Percentiles rank a stretch among this genome's conserved stretches.
Conservation (phyloP, 192 early-diverging fungal genomes). For the Entomortierella lignicola region DNA sequence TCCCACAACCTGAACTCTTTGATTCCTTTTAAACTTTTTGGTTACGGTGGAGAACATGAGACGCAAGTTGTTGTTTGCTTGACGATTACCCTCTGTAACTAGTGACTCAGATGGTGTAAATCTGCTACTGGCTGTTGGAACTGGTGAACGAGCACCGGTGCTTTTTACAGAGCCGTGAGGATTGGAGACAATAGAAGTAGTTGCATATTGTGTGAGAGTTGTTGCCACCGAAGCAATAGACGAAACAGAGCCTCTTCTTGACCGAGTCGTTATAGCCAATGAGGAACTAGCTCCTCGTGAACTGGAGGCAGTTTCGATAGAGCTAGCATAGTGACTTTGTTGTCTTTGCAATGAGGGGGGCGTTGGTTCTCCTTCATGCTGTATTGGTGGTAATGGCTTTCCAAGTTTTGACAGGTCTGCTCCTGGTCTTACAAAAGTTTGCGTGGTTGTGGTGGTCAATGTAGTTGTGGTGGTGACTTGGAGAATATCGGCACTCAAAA, state of each 20-base stretch:
- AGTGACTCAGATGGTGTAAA: conserved; percentile 18
- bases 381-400: conserved; percentile 35
- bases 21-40: conserved; percentile 59
- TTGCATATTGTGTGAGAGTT: conserved; percentile 41
- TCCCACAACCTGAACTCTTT: conserved; percentile 30
- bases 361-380: conserved; percentile 10
- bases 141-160: conserved; percentile 10
- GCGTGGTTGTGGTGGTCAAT: conserved; percentile 40
- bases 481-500: conserved; percentile 46
- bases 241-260: conserved; percentile 46
- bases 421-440: conserved; percentile 46
- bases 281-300: conserved; percentile 29
- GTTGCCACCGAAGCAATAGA: conserved; percentile 49
- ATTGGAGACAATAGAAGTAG: conserved; percentile 36
- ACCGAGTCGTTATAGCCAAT: conserved; percentile 36
- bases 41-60: conserved; percentile 63
- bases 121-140: not conserved
- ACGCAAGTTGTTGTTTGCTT: conserved; percentile 50
- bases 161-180: conserved; percentile 27
- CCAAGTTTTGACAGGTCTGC: conserved; percentile 47
- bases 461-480: conserved; percentile 50
- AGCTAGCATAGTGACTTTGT: conserved; percentile 11
- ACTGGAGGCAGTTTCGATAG: conserved; percentile 33
- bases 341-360: conserved; percentile 7
- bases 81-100: conserved; percentile 22